Evolutionary conservation across 306 rosid species (phyloP).

Genomic region (Cyclanthera cordifolia): DNA sequence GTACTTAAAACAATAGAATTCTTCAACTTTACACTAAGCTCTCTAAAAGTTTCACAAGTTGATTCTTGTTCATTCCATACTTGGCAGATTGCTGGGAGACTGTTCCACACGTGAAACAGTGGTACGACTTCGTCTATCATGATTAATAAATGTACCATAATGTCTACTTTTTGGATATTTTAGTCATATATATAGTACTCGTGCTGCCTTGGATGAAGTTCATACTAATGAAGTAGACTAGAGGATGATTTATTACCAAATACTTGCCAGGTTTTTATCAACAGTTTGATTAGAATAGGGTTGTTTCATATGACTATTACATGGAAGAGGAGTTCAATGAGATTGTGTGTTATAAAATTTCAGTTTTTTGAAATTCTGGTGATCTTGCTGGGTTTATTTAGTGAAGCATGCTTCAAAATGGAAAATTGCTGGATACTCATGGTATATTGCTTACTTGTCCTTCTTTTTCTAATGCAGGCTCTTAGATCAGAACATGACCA

Average conservation of each 20-base stretch:
- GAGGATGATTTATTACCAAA: background rate
- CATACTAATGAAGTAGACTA: background rate
- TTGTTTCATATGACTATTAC: background rate
- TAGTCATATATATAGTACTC: background rate
- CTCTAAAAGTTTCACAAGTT: background rate
- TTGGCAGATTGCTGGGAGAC: constrained; percentile 82
- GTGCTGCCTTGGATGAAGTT: background rate
- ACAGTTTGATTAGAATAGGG: background rate
- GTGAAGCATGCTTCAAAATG: background rate
- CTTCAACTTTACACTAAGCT: background rate
- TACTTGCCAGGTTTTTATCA: background rate
- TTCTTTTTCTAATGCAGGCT: constrained; percentile 49
- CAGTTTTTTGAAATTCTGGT: background rate
- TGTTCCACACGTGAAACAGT: constrained; percentile 55
- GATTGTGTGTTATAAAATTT: background rate
- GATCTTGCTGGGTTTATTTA: background rate
- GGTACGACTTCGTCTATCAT: constrained; percentile 30
- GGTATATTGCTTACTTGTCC: constrained; percentile 10
- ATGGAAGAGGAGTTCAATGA: background rate
- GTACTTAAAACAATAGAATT: background rate
- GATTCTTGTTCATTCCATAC: constrained; percentile 12
- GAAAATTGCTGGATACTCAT: background rate
- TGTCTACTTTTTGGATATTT: background rate
- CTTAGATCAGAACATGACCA: constrained; percentile 46
- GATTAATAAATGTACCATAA: background rate